Conservation (phyloP, 2,329 filamentous ascomycete species). For the Penicillium sp. region DNA sequence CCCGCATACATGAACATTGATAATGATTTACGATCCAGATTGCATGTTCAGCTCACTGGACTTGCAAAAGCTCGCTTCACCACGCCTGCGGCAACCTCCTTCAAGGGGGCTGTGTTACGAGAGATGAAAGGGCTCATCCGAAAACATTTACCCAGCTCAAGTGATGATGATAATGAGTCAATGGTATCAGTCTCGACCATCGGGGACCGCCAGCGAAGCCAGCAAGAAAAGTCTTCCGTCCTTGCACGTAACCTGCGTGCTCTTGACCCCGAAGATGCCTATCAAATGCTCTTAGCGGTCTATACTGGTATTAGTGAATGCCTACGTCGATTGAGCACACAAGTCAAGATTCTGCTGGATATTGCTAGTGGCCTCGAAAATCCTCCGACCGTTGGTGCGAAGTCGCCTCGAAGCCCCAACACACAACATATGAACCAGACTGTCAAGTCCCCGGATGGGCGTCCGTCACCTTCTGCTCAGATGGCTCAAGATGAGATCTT, state of each 20-base stretch:
- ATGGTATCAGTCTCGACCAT: conserved; percentile 82
- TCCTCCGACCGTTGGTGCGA: conserved; percentile 40
- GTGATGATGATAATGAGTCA: conserved; percentile 89
- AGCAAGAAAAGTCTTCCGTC: conserved; percentile 86
- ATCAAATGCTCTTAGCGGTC: conserved; percentile 76
- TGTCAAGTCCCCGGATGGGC: conserved; percentile 26
- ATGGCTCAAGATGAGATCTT: conserved; percentile 60
- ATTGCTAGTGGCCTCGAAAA: conserved; percentile 68
- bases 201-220: conserved; percentile 67
- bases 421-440: conserved; percentile 47
- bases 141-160: conserved; percentile 83
- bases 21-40: conserved; percentile 67
- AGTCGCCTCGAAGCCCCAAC: conserved; percentile 52
- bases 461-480: conserved; percentile 26
- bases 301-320: conserved; percentile 89
- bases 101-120: conserved; percentile 78
- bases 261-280: conserved; percentile 79
- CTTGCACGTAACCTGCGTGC: conserved; percentile 84
- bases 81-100: conserved; percentile 76
- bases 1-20: conserved; percentile 78
- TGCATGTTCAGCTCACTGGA: conserved; percentile 72
- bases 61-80: conserved; percentile 81
- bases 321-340: conserved; percentile 78
- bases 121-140: conserved; percentile 87
- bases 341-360: conserved; percentile 93